Evolutionary conservation across 768 basidiomycete genomes (phyloP), one percentile per base, ranked within the genome.

Genomic region (Antrodiella citrinella): DNA sequence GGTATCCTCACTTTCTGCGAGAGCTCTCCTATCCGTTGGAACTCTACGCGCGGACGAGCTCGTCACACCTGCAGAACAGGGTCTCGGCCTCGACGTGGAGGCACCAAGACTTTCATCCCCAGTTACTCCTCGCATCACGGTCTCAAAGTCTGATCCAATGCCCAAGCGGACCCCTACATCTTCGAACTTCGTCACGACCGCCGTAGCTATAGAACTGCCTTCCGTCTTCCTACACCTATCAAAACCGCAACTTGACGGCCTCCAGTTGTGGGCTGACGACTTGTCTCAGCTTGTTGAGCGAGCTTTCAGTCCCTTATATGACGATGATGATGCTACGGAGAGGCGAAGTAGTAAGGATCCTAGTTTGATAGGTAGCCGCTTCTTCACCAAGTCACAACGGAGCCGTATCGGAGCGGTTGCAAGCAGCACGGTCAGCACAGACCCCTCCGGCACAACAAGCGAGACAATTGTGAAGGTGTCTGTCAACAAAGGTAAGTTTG

Each of bases 241-340:
- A 9, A 95, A 97, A 63, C 59, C 67, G 4, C 53, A 71, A 1
- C 65, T 93, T 5, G 91, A 97, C 60, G 78, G 79, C 11, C 63
- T 98, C 15, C 92, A 97, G 64, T 85, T 84, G 59, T 90, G 86
- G 74, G 84, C 82, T 4, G 96, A 99, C 61, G 93, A 97, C 60
- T 62, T 83, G 22, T 69, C 82, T n/a, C 90, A 87, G 58, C 74
- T 85, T 46, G 58, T 84, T 3, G 86, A 86, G 47, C 72, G 68
- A 13, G 65, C 71, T 4, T 65, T 68, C 22, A 35, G 48, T 10
- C 15, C n/a, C 9, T 24, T 22, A 9, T 35, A 42, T n/a, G 39
- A 51, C 11, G 56, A 55, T 15, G 30, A 35, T 15, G 30, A 35
- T 15, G 30, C 30, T 15, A 49, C 59, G 4, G 63, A 71, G 51